Evolutionary conservation across 2,329 filamentous ascomycete species (phyloP), one percentile per base, ranked within the genome.

Genomic region (Monilinia fructigena): DNA sequence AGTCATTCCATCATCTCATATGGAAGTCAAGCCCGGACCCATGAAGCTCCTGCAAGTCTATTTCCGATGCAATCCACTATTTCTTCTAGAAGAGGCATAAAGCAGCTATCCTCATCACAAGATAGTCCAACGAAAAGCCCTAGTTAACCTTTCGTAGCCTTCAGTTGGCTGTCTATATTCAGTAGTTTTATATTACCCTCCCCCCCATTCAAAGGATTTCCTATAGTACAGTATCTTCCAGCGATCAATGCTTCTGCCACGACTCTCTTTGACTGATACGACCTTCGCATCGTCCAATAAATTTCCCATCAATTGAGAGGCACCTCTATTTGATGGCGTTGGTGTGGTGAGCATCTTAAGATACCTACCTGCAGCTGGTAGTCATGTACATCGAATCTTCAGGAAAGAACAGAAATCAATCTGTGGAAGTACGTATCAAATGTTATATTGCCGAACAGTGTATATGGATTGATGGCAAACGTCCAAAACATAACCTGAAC

Each of bases 41-140:
- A 45, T 31, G n/a, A 64, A 56, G 62, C 62, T 56, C 56, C 62
- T 47, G 31, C 52, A 64, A 42, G 35, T 52, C 48, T 53, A 63
- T n/a, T 31, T 42, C 35, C 54, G 38, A 59, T 64, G 28, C 14
- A 28, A 55, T 63, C 42, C 61, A 55, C 23, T 28, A 48, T 56
- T 56, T n/a, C 23, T 28, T 4, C 59, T 53, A 12, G 16, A 62
- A 40, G 42, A 28, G n/a, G 26, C 12, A 31, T 10, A 52, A 59
- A 45, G 54, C 28, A 58, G 63, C 47, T 59, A 31, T 59, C 54
- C 63, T 48, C 45, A 11, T 52, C 11, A 40, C 50, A 31, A 52
- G 26, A 26, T 14, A n/a, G 23, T 7, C 20, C 28, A n/a, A 20
- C 12, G 18, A 31, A 47, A 31, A n/a, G 55, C 11, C 26, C 45